Conservation (phyloP, 2,329 filamentous ascomycete genomes). For the Aspergillus flavus region DNA sequence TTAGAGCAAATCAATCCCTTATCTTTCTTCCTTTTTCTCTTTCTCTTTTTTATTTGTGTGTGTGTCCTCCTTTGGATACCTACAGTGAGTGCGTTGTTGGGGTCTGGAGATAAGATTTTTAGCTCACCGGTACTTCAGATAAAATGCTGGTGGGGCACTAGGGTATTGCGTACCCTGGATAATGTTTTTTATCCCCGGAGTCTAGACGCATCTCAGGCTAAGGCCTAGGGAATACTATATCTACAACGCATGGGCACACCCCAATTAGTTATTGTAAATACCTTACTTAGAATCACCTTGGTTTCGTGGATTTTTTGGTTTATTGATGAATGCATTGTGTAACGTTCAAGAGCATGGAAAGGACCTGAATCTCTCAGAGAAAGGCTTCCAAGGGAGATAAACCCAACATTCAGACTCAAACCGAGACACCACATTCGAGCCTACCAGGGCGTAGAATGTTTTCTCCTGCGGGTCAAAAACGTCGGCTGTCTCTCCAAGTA, state of each 20-base stretch:
- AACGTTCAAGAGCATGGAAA: constrained; percentile 5
- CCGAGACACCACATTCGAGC: constrained; percentile 29
- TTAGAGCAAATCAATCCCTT: neutral
- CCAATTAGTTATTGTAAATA: neutral
- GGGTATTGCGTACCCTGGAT: too few relatives aligned
- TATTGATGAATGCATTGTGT: neutral
- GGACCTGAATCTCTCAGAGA: constrained; percentile 23
- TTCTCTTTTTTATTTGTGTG: neutral
- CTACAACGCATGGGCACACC: neutral
- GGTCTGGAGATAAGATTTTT: neutral
- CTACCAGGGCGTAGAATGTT: constrained; percentile 25
- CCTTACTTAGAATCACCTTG: neutral
- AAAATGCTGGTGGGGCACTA: neutral
- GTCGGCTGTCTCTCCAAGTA: constrained; percentile 24
- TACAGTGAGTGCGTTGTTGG: neutral
- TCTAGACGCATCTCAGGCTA: neutral
- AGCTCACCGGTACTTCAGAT: neutral
- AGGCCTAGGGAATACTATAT: neutral
- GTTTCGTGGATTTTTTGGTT: neutral
- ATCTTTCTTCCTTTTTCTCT: neutral
- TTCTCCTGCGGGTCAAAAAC: constrained; percentile 23
- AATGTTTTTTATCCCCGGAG: neutral
- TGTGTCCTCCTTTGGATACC: neutral
- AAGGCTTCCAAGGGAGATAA: constrained; percentile 24
- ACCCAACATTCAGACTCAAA: constrained; percentile 30